phyloP scores from a whole-genome alignment of 2,329 filamentous ascomycete genomes.

The Hortaea werneckii region DNA sequence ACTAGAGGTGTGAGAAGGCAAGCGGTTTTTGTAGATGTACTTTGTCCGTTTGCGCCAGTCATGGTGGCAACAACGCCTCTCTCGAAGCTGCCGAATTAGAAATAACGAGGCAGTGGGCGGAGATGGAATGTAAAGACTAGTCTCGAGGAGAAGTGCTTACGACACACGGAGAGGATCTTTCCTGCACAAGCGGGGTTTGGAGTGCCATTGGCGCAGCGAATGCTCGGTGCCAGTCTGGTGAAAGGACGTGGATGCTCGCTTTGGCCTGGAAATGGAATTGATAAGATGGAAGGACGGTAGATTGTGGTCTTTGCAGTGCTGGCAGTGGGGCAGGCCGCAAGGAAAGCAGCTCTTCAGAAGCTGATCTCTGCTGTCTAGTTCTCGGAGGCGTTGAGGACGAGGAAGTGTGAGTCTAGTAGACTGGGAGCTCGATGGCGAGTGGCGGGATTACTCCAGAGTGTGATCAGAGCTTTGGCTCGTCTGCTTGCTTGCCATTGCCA shows the following conservation, averaged over 20 bases:
- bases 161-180: conserved; percentile 60
- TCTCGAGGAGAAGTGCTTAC: conserved; percentile 71
- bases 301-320: conserved; percentile 1
- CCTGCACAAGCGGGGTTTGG: conserved; percentile 12
- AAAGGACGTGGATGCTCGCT: conserved; percentile 14
- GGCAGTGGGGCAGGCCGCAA: neutral
- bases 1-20: conserved; percentile 30
- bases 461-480: conserved; percentile 95
- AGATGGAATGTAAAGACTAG: conserved; percentile 89
- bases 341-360: conserved; percentile 14
- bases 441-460: conserved; percentile 80
- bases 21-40: conserved; percentile 91
- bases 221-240: conserved; percentile 10
- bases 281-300: conserved; percentile 8
- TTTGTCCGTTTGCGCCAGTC: conserved; percentile 61
- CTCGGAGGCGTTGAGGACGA: neutral
- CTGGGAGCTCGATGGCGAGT: conserved; percentile 6
- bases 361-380: conserved; percentile 3
- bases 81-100: conserved; percentile 13
- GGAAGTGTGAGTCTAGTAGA: too few relatives aligned
- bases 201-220: conserved; percentile 6
- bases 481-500: conserved; percentile 35
- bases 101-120: conserved; percentile 15
- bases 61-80: conserved; percentile 47
- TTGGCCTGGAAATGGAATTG: conserved; percentile 4